These are phyloP conservation scores for Penicillium egyptiacum DNA, from an alignment of 495 filamentous ascomycete species.

Conservation along the genomic window DNA sequence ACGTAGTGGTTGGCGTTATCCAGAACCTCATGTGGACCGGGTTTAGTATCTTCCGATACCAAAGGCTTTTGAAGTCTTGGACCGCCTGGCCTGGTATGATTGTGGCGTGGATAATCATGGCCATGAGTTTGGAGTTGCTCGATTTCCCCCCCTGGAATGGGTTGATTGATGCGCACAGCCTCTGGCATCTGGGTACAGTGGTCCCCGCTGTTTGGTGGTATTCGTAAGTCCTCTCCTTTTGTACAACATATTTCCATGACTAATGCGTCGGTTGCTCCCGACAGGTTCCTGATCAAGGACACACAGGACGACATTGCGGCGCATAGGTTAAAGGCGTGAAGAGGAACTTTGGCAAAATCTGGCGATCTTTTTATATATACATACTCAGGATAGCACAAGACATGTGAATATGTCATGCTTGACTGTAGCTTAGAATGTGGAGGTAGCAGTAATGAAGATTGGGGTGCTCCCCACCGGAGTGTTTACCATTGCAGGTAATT, in stretches of 20 bases:
- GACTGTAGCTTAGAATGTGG: constrained; percentile 3
- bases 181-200: constrained; percentile 96
- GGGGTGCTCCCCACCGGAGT: constrained; percentile 9
- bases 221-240: constrained; percentile 62
- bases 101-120: constrained; percentile 86
- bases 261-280: constrained; percentile 19
- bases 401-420: constrained; percentile 2
- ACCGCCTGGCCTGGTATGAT: constrained; percentile 89
- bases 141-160: constrained; percentile 88
- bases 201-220: constrained; percentile 91
- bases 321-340: constrained; percentile 50
- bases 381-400: not conserved
- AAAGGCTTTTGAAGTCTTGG: constrained; percentile 67
- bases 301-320: constrained; percentile 69
- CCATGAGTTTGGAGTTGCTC: constrained; percentile 92
- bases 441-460: constrained; percentile 10
- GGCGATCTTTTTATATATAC: constrained; percentile 7
- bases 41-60: constrained; percentile 76
- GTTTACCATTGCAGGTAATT: constrained; percentile 15
- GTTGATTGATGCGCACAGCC: constrained; percentile 86
- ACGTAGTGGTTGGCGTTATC: constrained; percentile 76
- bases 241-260: constrained; percentile 14
- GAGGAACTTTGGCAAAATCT: not conserved
- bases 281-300: constrained; percentile 76
- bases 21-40: constrained; percentile 83